Percentiles rank a stretch among this genome's conserved stretches.
These are phyloP conservation scores for Teratosphaeria viscida DNA, from an alignment of 2,329 filamentous ascomycete species.

Conservation along the genomic window DNA sequence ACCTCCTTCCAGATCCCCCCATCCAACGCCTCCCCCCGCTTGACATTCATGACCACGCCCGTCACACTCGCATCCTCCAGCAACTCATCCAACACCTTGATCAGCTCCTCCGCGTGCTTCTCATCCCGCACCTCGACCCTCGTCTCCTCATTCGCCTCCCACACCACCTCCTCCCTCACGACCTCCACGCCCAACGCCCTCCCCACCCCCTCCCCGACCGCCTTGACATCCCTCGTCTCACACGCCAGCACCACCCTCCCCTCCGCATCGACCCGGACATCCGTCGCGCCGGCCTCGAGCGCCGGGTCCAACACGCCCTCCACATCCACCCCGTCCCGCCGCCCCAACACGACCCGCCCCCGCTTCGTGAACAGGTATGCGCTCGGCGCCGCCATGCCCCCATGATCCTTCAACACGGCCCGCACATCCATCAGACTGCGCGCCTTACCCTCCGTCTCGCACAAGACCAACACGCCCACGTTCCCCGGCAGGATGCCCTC, in stretches of 20 bases:
- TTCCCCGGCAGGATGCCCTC: constrained; percentile 71
- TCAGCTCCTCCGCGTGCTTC: constrained; percentile 46
- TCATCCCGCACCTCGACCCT: constrained; percentile 52
- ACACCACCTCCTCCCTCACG: constrained; percentile 69
- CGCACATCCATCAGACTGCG: constrained; percentile 66
- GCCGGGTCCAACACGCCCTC: constrained; percentile 70
- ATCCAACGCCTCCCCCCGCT: constrained; percentile 24
- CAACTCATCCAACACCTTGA: constrained; percentile 48
- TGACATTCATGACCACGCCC: constrained; percentile 64
- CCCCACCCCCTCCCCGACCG: constrained; percentile 54
- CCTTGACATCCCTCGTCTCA: constrained; percentile 53
- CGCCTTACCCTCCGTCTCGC: constrained; percentile 71
- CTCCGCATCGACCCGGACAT: constrained; percentile 58
- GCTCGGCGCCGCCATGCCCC: constrained; percentile 61
- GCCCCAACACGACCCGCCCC: constrained; percentile 62
- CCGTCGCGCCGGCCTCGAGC: constrained; percentile 73
- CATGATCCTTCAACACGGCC: constrained; percentile 52
- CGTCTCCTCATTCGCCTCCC: constrained; percentile 73
- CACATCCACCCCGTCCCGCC: constrained; percentile 44
- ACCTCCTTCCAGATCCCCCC: constrained; percentile 19
- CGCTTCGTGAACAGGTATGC: constrained; percentile 77
- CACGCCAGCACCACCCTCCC: constrained; percentile 62
- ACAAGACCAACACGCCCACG: constrained; percentile 69
- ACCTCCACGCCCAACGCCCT: constrained; percentile 56
- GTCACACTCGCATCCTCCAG: constrained; percentile 61